Evolutionary conservation across 805 yeast species (phyloP).

Genomic region (Metschnikowia cerradonensis): DNA sequence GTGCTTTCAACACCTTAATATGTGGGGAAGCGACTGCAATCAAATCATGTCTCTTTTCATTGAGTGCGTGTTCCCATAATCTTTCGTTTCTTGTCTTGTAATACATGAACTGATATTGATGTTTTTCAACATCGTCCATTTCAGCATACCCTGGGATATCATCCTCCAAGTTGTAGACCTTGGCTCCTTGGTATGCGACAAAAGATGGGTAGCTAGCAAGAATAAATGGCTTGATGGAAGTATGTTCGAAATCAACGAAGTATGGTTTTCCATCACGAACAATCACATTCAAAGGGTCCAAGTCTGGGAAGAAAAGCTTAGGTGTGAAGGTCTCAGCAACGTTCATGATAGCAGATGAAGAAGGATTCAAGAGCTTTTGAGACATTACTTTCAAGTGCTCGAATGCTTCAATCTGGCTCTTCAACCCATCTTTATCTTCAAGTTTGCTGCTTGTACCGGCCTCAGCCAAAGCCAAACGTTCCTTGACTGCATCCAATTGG

Average conservation of each 20-base stretch:
- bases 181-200: slow-evolving; percentile 83
- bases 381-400: slow-evolving; percentile 56
- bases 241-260: slow-evolving; percentile 80
- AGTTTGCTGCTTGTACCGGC: slow-evolving; percentile 48
- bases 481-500: slow-evolving; percentile 58
- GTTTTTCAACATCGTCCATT: slow-evolving; percentile 68
- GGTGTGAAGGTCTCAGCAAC: slow-evolving; percentile 63
- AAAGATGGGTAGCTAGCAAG: slow-evolving; percentile 78
- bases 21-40: slow-evolving; percentile 84
- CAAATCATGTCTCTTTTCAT: slow-evolving; percentile 58
- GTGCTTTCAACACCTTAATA: slow-evolving; percentile 63
- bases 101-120: slow-evolving; percentile 81
- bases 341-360: slow-evolving; percentile 56
- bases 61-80: slow-evolving; percentile 77
- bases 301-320: slow-evolving; percentile 72
- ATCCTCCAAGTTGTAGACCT: slow-evolving; percentile 68
- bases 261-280: slow-evolving; percentile 37
- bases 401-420: slow-evolving; percentile 55
- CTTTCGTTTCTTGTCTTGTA: slow-evolving; percentile 88
- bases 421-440: slow-evolving; percentile 41
- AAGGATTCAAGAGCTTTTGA: slow-evolving; percentile 54
- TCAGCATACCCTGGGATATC: slow-evolving; percentile 69
- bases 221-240: slow-evolving; percentile 76
- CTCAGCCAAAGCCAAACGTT: slow-evolving; percentile 50
- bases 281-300: slow-evolving; percentile 87